Evolutionary conservation across 2,329 filamentous ascomycete species (phyloP), one percentile per base, ranked within the genome.

Genomic region (Diaporthe caulivora): DNA sequence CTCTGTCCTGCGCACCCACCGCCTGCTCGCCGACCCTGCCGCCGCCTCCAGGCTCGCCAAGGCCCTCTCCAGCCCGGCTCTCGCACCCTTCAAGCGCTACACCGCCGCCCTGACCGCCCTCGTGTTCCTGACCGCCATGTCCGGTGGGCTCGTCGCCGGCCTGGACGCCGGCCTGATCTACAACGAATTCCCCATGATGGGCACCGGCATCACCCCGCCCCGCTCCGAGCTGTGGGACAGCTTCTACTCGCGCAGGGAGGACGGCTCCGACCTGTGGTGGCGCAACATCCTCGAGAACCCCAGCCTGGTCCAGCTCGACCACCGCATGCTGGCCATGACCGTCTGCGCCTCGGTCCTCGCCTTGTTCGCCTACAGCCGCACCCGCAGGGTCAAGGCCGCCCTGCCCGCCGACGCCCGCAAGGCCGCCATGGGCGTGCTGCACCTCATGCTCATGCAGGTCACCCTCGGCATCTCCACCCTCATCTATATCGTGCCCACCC

Each of bases 181-280:
- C 87, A 99, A 99, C 82, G 95, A 99, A 83, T 98, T 99, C 82
- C 97, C 97, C 9, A 94, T 90, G 84, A 99, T 99, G 97, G 97
- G 97, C 11, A 84, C 91, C 4, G 95, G 95, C 15, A 86, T 97
- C 29, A 88, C 94, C 0, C 96, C 96, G 1, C 96, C 96, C 0
- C 91, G 89, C 80, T 88, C 90, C 13, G 96, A 98, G 85, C 91
- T 98, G 42, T 95, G 94, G 83, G 92, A 96, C 80, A 87, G 90
- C 49, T 97, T 95, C 85, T 98, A 98, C 88, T 92, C 92, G 73
- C 93, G 95, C 79, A 90, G 89, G 73, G 87, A 92, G 53, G 95
- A 98, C 81, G 87, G 89, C 54, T 92, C 92, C 17, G 97, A 99
- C 80, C 87, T 98, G 24, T 95, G 93, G 91, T 99, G 97, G 97